Evolutionary conservation across 768 basidiomycete genomes (phyloP).

Genomic region (Amylocystis lapponica): DNA sequence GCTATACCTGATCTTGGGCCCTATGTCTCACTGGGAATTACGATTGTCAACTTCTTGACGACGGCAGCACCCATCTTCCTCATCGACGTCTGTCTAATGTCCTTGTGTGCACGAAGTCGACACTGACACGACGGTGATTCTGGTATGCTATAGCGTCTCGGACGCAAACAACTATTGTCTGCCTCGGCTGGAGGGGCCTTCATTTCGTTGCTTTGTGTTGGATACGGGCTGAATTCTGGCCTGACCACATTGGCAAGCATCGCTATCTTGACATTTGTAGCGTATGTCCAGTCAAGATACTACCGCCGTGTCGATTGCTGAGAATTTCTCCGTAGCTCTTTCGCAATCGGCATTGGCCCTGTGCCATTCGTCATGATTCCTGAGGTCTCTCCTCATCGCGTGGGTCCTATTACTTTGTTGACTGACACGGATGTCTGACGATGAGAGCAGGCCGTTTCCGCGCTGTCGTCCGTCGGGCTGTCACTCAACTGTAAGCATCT

Average conservation of each 20-base stretch:
- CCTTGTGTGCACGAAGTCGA: neutral
- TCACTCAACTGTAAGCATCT: conserved; percentile 58
- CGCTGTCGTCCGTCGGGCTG: conserved; percentile 68
- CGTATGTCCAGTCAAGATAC: conserved; percentile 40
- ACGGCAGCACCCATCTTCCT: conserved; percentile 84
- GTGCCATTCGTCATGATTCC: conserved; percentile 91
- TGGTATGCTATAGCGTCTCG: conserved; percentile 49
- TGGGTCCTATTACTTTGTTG: conserved; percentile 37
- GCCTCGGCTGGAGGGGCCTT: conserved; percentile 64
- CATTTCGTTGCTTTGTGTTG: conserved; percentile 59
- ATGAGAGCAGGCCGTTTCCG: conserved; percentile 75
- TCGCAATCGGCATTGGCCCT: conserved; percentile 87
- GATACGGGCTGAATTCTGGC: conserved; percentile 62
- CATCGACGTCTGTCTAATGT: conserved; percentile 58
- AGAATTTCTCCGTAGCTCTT: conserved; percentile 47
- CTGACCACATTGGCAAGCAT: conserved; percentile 59
- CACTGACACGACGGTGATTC: neutral
- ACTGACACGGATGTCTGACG: no score
- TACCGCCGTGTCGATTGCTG: neutral
- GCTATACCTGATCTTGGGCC: conserved; percentile 75
- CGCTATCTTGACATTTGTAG: conserved; percentile 75
- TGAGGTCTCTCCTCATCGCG: conserved; percentile 79
- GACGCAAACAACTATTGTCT: conserved; percentile 63
- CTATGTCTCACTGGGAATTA: conserved; percentile 79
- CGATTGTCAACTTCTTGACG: conserved; percentile 76